Conservation (phyloP, 768 basidiomycete genomes). For the Butyriboletus loyo region DNA sequence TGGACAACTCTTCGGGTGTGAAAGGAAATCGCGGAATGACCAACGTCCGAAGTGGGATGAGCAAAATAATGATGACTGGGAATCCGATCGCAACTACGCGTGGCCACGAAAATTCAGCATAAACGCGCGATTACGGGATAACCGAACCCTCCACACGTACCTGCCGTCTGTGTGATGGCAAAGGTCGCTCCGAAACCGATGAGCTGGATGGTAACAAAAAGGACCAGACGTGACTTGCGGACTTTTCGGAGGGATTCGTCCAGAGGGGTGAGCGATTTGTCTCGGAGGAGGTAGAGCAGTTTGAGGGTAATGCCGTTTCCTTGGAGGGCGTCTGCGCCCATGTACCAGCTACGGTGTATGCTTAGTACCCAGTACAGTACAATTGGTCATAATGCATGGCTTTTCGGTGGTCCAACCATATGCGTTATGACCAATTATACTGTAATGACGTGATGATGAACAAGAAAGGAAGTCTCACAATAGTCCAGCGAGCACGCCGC, state of each 20-base stretch:
- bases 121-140: neutral
- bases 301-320: conserved; percentile 82
- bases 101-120: neutral
- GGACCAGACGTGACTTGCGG: conserved; percentile 64
- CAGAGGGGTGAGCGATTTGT: conserved; percentile 56
- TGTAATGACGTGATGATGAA: neutral
- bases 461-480: conserved; percentile 51
- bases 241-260: conserved; percentile 75
- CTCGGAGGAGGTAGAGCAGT: conserved; percentile 75
- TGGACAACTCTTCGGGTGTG: conserved; percentile 69
- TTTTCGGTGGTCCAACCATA: neutral
- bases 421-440: neutral
- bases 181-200: conserved; percentile 85
- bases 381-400: neutral
- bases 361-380: neutral
- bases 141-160: conserved; percentile 36
- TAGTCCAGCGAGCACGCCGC: conserved; percentile 80
- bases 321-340: conserved; percentile 81
- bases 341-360: conserved; percentile 65
- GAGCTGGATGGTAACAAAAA: conserved; percentile 75
- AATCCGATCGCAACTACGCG: conserved; percentile 81
- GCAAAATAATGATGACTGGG: conserved; percentile 80
- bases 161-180: conserved; percentile 86
- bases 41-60: conserved; percentile 72
- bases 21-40: conserved; percentile 77